Conservation (phyloP, 345 rosid species). For the Combretum micranthum region DNA sequence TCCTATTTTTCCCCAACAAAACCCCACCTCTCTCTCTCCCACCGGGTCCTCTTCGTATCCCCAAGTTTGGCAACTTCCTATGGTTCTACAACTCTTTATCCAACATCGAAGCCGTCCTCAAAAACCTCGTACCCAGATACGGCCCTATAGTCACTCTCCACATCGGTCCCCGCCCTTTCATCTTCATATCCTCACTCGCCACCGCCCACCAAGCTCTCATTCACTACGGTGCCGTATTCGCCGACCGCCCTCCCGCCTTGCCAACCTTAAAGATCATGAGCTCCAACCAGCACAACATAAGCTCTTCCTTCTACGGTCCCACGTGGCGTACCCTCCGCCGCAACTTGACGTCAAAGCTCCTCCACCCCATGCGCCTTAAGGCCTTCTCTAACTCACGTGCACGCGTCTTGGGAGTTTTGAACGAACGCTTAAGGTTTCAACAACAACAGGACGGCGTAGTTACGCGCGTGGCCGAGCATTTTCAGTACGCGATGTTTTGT, state of each 20-base stretch:
- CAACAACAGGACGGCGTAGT: background rate
- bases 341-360: slow-evolving; percentile 5
- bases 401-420: background rate
- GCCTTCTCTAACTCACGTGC: slow-evolving; percentile 1
- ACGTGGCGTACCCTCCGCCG: slow-evolving; percentile 6
- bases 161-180: background rate
- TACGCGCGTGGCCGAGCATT: background rate
- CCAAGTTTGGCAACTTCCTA: too few relatives aligned
- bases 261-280: background rate
- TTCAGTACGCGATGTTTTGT: slow-evolving; percentile 6
- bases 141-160: too few relatives aligned
- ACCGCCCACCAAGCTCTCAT: slow-evolving; percentile 7
- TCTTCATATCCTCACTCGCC: background rate
- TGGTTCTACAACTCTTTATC: too few relatives aligned
- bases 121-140: too few relatives aligned
- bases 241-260: slow-evolving; percentile 1
- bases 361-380: slow-evolving; percentile 6
- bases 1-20: too few relatives aligned
- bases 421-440: background rate
- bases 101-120: too few relatives aligned
- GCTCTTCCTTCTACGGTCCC: slow-evolving; percentile 6
- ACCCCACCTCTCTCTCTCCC: too few relatives aligned
- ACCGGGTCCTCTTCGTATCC: too few relatives aligned
- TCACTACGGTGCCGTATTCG: background rate
- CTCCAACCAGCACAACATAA: slow-evolving; percentile 8